phyloP scores from a whole-genome alignment of 306 rosid genomes.

The Ceratonia siliqua region DNA sequence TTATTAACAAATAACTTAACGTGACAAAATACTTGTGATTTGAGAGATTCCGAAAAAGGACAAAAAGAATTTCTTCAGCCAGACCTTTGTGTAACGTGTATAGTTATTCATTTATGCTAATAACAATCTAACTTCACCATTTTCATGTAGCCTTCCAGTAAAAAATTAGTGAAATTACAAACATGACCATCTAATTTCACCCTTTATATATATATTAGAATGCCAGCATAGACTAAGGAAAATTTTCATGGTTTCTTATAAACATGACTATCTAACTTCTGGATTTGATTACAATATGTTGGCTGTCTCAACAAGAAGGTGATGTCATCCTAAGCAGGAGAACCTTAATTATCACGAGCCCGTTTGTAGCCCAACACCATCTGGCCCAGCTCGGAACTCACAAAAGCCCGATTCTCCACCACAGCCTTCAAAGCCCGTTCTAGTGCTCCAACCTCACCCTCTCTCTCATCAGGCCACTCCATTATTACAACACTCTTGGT shows the following conservation, averaged over 20 bases:
- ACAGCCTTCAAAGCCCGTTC: conserved; percentile 79
- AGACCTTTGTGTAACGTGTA: no score
- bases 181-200: neutral
- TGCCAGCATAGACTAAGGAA: neutral
- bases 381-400: conserved; percentile 42
- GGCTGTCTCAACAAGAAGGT: neutral
- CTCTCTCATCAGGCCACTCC: conserved; percentile 47
- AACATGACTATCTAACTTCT: no score
- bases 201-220: neutral
- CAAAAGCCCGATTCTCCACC: conserved; percentile 66
- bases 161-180: no score
- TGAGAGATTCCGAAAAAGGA: neutral
- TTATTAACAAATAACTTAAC: neutral
- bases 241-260: no score
- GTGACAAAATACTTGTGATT: neutral
- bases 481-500: conserved; percentile 62
- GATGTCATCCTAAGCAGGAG: conserved; percentile 13
- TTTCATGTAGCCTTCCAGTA: neutral
- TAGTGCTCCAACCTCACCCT: conserved; percentile 46
- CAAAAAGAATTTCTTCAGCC: neutral
- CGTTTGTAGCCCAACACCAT: conserved; percentile 49
- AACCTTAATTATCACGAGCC: conserved; percentile 42
- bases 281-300: neutral
- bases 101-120: no score
- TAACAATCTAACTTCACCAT: neutral